These are phyloP conservation scores for Lycium barbarum DNA, from an alignment of 257 asterid genomes.

Conservation along the genomic window DNA sequence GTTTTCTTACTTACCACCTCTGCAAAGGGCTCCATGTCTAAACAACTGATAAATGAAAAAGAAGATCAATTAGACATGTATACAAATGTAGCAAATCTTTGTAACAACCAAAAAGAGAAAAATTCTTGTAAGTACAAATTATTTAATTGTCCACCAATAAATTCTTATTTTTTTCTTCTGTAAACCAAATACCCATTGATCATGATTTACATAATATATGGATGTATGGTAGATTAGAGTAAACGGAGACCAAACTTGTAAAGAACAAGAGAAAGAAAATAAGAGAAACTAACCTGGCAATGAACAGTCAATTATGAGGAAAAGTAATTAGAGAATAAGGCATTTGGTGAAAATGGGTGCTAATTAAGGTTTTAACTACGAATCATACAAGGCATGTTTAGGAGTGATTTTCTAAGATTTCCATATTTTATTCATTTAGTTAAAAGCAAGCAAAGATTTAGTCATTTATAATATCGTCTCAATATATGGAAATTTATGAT, in stretches of 20 bases:
- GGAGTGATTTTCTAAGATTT: slow-evolving; percentile 22
- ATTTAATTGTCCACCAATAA: background rate
- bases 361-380: slow-evolving; percentile 5
- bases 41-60: background rate
- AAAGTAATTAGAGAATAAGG: background rate
- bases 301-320: background rate
- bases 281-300: slow-evolving; percentile 18
- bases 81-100: background rate
- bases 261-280: background rate
- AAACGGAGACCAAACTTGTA: background rate
- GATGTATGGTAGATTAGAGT: background rate
- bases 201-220: background rate
- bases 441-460: background rate
- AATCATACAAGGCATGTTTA: background rate
- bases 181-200: background rate
- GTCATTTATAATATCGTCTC: background rate
- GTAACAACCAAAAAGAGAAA: slow-evolving; percentile 16
- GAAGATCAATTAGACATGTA: background rate
- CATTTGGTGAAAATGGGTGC: background rate
- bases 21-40: slow-evolving; percentile 19
- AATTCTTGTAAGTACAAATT: background rate
- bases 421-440: background rate
- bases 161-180: background rate
- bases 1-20: background rate
- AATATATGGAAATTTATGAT: background rate